A percentile compares a stretch with the other conserved stretches of the same genome.
Conservation (phyloP, 768 basidiomycete genomes). For the Coprinellus micaceus region DNA sequence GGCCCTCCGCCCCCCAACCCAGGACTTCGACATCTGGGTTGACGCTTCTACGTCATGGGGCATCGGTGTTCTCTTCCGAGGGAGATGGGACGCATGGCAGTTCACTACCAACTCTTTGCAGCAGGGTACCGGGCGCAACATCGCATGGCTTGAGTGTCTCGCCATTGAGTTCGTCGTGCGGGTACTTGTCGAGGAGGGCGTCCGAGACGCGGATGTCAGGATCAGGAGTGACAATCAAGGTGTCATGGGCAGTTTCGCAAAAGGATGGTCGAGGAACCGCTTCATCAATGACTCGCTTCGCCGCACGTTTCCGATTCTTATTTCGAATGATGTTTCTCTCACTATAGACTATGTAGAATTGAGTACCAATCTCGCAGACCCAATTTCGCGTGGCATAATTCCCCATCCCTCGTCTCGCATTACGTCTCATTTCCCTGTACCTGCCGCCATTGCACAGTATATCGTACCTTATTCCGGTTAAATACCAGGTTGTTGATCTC, state of each 20-base stretch:
- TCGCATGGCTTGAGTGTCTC: conserved; percentile 23
- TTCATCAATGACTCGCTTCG: conserved; percentile 17
- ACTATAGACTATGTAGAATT: conserved; percentile 5
- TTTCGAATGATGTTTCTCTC: conserved; percentile 5
- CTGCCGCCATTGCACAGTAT: no score
- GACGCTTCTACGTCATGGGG: conserved; percentile 39
- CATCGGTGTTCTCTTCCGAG: conserved; percentile 29
- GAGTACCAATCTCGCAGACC: conserved; percentile 5
- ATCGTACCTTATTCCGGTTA: no score
- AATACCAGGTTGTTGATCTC: no score
- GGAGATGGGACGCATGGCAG: conserved; percentile 27
- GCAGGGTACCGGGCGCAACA: conserved; percentile 6
- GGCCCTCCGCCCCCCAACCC: background rate
- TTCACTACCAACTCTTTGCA: conserved; percentile 13
- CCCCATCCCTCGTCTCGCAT: background rate
- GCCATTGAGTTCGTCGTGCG: conserved; percentile 24
- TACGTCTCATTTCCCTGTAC: no score
- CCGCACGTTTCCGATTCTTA: conserved; percentile 1
- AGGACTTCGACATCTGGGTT: conserved; percentile 24
- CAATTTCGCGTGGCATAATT: background rate
- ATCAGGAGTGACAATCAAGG: conserved; percentile 34
- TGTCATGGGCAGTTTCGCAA: conserved; percentile 25
- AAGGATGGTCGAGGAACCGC: conserved; percentile 15
- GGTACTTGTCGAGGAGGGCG: conserved; percentile 1
- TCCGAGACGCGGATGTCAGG: conserved; percentile 20